Conservation (phyloP, 2,329 filamentous ascomycete species). For the Dichotomopilus funicola region DNA sequence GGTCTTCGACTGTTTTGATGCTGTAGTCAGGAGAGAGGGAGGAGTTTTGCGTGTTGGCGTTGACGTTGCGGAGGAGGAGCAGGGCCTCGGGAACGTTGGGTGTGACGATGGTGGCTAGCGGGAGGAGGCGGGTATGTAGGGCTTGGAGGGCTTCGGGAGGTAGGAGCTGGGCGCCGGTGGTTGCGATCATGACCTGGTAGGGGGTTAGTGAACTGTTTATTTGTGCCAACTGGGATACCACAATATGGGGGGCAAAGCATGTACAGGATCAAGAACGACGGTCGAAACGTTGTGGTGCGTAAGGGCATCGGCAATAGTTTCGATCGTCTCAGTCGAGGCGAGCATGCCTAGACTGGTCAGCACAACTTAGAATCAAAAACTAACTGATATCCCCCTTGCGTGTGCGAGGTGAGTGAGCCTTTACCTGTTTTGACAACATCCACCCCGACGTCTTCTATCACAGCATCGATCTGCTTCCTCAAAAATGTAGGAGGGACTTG, state of each 20-base stretch:
- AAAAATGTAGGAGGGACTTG: conserved; percentile 73
- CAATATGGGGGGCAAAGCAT: background rate
- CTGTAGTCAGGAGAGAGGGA: conserved; percentile 3
- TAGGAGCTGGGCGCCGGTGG: conserved; percentile 66
- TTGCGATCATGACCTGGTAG: conserved; percentile 80
- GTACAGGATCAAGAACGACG: conserved; percentile 70
- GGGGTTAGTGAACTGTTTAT: background rate
- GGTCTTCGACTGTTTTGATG: conserved; percentile 53
- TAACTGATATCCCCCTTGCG: too few species aligned
- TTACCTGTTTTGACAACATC: conserved; percentile 90
- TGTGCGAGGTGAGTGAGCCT: conserved; percentile 17
- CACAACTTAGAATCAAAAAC: background rate
- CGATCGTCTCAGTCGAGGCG: conserved; percentile 63
- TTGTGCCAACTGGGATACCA: background rate
- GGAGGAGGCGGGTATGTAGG: conserved; percentile 55
- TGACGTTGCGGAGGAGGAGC: conserved; percentile 49
- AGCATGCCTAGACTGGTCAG: conserved; percentile 62
- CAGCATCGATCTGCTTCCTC: conserved; percentile 76
- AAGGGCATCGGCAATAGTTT: conserved; percentile 60
- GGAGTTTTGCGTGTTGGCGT: conserved; percentile 30
- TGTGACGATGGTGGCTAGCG: conserved; percentile 61
- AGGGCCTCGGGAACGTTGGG: conserved; percentile 72
- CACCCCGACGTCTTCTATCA: conserved; percentile 73
- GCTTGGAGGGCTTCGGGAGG: conserved; percentile 56
- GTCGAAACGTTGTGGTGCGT: conserved; percentile 48